phyloP scores from a whole-genome alignment of 2,329 filamentous ascomycete species.

The Colletotrichum acutatum region DNA sequence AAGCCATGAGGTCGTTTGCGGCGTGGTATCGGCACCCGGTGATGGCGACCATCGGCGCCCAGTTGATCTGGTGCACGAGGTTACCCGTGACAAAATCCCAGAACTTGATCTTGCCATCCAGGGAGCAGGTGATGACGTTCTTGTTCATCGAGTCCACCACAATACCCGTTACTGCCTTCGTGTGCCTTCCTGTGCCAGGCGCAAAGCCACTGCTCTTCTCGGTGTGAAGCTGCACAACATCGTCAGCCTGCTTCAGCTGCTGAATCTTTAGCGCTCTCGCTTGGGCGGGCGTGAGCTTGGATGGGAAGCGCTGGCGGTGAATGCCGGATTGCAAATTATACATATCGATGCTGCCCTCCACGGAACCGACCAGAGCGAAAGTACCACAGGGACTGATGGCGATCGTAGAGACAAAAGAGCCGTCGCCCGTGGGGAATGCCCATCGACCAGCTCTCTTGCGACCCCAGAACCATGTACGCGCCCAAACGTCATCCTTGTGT shows the following conservation, averaged over 20 bases:
- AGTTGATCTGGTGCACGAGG: slow-evolving; percentile 83
- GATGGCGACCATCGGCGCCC: slow-evolving; percentile 81
- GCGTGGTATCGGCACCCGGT: slow-evolving; percentile 84
- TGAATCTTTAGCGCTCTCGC: slow-evolving; percentile 79
- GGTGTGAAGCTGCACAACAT: slow-evolving; percentile 65
- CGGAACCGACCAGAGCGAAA: slow-evolving; percentile 90
- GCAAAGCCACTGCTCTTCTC: slow-evolving; percentile 55
- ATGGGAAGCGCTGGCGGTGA: slow-evolving; percentile 88
- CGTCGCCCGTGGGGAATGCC: slow-evolving; percentile 89
- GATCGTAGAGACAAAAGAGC: slow-evolving; percentile 84
- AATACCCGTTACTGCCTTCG: slow-evolving; percentile 84
- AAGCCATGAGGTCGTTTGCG: slow-evolving; percentile 84
- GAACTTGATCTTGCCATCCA: slow-evolving; percentile 95
- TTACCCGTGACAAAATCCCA: slow-evolving; percentile 93
- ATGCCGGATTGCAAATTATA: slow-evolving; percentile 96
- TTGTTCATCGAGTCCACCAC: slow-evolving; percentile 91
- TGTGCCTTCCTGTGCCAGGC: slow-evolving; percentile 77
- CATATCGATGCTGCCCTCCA: slow-evolving; percentile 87
- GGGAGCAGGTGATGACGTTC: slow-evolving; percentile 83
- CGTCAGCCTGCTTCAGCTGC: slow-evolving; percentile 68
- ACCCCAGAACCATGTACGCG: slow-evolving; percentile 98
- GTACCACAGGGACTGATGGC: slow-evolving; percentile 92
- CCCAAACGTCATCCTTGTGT: slow-evolving; percentile 85
- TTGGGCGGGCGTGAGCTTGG: slow-evolving; percentile 80
- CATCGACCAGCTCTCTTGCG: slow-evolving; percentile 92